Evolutionary conservation across 331 rosid species (phyloP).

Genomic region (Rhamnella rubrinervis): DNA sequence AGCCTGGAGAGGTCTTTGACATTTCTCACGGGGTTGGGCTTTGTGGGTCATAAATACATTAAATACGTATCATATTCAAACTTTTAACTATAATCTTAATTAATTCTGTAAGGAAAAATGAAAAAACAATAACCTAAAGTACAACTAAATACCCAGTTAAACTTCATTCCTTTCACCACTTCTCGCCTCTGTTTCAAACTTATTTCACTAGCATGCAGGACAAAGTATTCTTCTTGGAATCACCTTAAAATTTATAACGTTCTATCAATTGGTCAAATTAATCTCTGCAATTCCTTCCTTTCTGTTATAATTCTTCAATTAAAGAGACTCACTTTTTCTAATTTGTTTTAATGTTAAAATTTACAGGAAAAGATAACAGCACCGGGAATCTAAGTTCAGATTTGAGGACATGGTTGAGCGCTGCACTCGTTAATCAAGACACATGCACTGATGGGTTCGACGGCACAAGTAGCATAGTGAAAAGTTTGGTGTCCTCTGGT

Average conservation of each 20-base stretch:
- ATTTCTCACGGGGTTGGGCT: no score
- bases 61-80: no score
- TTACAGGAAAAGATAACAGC: conserved; percentile 55
- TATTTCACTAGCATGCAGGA: background rate
- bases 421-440: conserved; percentile 58
- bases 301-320: background rate
- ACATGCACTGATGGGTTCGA: conserved; percentile 86
- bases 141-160: background rate
- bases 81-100: no score
- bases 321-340: no score
- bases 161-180: background rate
- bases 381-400: conserved; percentile 72
- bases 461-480: conserved; percentile 59
- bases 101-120: no score
- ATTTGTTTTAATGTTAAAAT: background rate
- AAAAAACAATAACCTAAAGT: no score
- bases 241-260: no score
- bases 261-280: no score
- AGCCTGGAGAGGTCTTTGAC: no score
- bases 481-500: conserved; percentile 37
- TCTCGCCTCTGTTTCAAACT: background rate
- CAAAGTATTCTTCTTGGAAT: background rate
- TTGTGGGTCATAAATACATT: no score
- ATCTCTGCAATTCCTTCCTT: background rate
- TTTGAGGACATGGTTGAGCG: conserved; percentile 88